phyloP scores from a whole-genome alignment of 2,329 filamentous ascomycete genomes.

The Berkeleyomyces rouxiae region DNA sequence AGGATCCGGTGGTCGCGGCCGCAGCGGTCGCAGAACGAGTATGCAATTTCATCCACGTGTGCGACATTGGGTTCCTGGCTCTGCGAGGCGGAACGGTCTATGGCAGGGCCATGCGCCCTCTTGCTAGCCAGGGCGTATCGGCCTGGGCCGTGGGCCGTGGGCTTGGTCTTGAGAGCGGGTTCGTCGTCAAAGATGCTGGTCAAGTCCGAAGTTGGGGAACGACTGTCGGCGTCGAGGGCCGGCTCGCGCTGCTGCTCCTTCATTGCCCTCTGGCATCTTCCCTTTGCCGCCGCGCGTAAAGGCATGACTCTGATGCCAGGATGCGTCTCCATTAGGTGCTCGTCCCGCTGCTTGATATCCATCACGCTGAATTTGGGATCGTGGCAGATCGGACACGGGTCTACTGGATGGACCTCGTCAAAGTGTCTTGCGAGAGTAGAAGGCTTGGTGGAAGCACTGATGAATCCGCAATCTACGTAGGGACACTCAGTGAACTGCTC shows the following conservation, averaged over 20 bases:
- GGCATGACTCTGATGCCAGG: neutral
- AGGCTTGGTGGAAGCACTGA: neutral
- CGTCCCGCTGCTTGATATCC: neutral
- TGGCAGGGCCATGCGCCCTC: neutral
- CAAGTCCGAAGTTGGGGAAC: neutral
- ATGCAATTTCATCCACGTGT: conserved; percentile 14
- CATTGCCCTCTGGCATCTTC: neutral
- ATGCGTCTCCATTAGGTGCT: conserved; percentile 1
- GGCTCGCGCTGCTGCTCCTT: neutral
- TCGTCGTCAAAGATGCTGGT: neutral
- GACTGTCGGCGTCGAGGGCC: neutral
- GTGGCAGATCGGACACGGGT: conserved; percentile 1
- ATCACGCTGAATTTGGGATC: conserved; percentile 1
- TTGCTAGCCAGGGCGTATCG: neutral
- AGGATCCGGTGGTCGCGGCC: conserved; percentile 16
- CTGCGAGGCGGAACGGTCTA: conserved; percentile 4
- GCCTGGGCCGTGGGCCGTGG: neutral
- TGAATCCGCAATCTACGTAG: conserved; percentile 5
- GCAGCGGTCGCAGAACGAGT: conserved; percentile 17
- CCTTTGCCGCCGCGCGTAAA: neutral
- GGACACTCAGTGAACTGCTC: conserved; percentile 5
- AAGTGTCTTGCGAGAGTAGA: conserved; percentile 4
- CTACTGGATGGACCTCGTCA: conserved; percentile 1
- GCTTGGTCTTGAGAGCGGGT: neutral
- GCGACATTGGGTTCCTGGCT: neutral